phyloP scores from a whole-genome alignment of 495 filamentous ascomycete species.

The Rhizodiscina lignyota region DNA sequence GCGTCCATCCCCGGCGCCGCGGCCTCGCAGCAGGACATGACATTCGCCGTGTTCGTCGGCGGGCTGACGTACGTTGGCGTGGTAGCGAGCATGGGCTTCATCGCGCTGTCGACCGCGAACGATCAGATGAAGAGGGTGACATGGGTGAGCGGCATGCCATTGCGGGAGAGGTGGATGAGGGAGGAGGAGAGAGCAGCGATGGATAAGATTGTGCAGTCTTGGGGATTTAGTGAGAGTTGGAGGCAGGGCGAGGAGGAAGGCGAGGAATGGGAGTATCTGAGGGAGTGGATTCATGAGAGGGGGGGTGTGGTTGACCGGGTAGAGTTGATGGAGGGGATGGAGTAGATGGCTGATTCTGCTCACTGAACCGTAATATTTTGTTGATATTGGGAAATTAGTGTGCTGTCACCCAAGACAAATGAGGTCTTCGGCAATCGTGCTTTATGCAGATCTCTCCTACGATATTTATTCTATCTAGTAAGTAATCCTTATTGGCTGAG shows the following conservation, averaged over 20 bases:
- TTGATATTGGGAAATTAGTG: no score
- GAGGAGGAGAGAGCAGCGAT: conserved; percentile 87
- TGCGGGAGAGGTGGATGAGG: conserved; percentile 73
- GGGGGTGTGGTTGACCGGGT: conserved; percentile 81
- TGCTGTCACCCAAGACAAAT: no score
- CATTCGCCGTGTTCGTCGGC: conserved; percentile 38
- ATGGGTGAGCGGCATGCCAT: conserved; percentile 64
- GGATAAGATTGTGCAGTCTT: conserved; percentile 69
- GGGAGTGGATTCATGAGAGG: conserved; percentile 60
- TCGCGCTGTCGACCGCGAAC: conserved; percentile 71
- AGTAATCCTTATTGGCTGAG: no score
- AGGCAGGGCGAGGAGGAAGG: conserved; percentile 82
- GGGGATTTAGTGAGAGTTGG: conserved; percentile 73
- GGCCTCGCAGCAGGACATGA: conserved; percentile 32
- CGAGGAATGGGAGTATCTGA: conserved; percentile 68
- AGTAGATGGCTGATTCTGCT: conserved; percentile 22
- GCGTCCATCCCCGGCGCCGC: conserved; percentile 48
- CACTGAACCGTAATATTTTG: neutral
- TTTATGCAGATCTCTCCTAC: no score
- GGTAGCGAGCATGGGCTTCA: conserved; percentile 60
- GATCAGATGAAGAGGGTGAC: conserved; percentile 89
- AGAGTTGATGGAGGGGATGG: conserved; percentile 83
- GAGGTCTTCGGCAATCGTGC: no score
- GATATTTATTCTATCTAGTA: no score
- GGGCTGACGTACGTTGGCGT: conserved; percentile 67